A percentile compares a stretch with the other conserved stretches of the same genome.
Conservation (phyloP, 345 rosid species). For the Salix exigua region DNA sequence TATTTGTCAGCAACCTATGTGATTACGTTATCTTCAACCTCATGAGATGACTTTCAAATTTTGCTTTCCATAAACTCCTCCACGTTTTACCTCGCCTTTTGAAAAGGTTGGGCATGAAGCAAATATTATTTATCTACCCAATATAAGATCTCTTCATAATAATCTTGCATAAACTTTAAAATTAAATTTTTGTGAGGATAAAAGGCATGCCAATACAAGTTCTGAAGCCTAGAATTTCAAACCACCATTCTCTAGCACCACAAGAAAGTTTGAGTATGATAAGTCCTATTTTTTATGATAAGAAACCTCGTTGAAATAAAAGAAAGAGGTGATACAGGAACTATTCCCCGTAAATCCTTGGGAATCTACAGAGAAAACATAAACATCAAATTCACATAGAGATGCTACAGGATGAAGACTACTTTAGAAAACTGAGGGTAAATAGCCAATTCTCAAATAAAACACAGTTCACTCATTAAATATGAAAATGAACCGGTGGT, state of each 20-base stretch:
- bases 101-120: no score
- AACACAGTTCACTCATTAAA: not conserved
- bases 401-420: not conserved
- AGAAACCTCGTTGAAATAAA: no score
- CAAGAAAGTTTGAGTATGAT: no score
- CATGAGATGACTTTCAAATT: no score
- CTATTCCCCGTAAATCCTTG: slow-evolving; percentile 59
- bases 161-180: not conserved
- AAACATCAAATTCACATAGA: slow-evolving; percentile 2
- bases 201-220: no score
- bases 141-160: not conserved
- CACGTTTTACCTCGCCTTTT: not conserved
- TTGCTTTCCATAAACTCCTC: no score
- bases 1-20: no score
- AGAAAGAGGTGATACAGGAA: slow-evolving; percentile 5
- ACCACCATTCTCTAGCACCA: not conserved
- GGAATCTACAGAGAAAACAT: slow-evolving; percentile 46
- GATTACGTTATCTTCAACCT: no score
- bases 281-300: no score
- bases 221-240: not conserved
- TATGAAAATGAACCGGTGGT: not conserved
- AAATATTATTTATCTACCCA: no score
- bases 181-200: no score
- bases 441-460: not conserved
- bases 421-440: not conserved